Evolutionary conservation across 306 rosid genomes (phyloP).

Genomic region (Castanea sativa): DNA sequence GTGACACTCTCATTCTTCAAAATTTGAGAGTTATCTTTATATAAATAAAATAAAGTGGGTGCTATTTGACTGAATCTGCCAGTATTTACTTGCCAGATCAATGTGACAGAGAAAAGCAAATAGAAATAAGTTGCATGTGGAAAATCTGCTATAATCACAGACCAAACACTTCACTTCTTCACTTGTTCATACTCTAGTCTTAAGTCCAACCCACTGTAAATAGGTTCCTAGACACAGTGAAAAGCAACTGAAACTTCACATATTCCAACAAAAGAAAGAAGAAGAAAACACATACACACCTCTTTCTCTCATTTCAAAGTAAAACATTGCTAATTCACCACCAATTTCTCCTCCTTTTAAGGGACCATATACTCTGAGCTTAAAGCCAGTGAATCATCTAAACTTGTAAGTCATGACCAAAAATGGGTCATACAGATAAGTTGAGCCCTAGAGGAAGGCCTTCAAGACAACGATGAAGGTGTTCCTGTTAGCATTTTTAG

Average conservation of each 20-base stretch:
- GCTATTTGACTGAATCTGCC: no score
- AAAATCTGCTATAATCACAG: background rate
- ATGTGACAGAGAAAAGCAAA: no score
- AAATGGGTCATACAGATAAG: conserved; percentile 14
- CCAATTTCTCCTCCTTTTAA: background rate
- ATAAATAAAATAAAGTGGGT: no score
- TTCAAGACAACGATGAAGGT: background rate
- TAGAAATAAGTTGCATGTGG: background rate
- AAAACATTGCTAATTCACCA: background rate
- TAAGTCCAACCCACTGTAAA: background rate
- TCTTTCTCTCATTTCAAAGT: background rate
- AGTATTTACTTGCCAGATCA: no score
- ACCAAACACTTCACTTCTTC: background rate
- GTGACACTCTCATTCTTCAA: no score
- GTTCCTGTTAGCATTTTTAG: conserved; percentile 3
- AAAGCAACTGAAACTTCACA: background rate
- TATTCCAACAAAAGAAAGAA: background rate
- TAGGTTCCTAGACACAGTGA: background rate
- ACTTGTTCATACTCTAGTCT: no score
- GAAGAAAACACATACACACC: background rate
- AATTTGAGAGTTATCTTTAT: no score
- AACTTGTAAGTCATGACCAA: background rate
- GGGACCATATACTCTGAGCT: background rate
- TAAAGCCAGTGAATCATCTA: background rate
- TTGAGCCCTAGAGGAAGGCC: conserved; percentile 1